Evolutionary conservation across 1,284 basidiomycete genomes (phyloP), one percentile per base, ranked within the genome.

Genomic region (Leccinum huronense): DNA sequence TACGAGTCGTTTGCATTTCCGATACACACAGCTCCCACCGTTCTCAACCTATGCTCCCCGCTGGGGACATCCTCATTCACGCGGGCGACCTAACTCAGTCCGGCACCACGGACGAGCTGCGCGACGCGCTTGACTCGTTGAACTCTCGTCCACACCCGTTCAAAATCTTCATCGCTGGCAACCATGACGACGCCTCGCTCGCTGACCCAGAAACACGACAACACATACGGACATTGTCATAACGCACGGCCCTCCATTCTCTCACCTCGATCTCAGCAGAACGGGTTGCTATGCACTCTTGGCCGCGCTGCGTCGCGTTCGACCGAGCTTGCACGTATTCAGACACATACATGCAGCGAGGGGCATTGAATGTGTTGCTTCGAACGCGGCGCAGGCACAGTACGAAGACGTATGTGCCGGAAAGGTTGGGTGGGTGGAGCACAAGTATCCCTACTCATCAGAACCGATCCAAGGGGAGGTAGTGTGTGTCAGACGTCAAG

Each of bases 281-380:
- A 45, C 65, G 13, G 80, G 79, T 0, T 81, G 79, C 62, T 59
- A 65, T 1, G 72, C 71, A 5, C 73, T 81, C 7, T 69, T 79
- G 33, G 40, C 62, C 2, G 73, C 69, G 3, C 57, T 80, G 1
- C 77, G 78, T 77, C 66, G 67, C 11, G 65, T 77, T 6, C 72
- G 73, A 42, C 81, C 80, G 9, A 64, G 63, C 31, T 60, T 80
- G 33, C 78, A 79, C 65, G 75, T 81, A 8, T 81, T 78, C 63
- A 80, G 81, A 7, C 80, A 82, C 61, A 76, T 80, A 54, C 81
- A 83, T 63, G 75, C 69, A 33, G 78, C 68, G 8, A 71, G 77
- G 27, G 80, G 79, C 27, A 56, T 69, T n/a, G 71, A 78, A 59
- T 33, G 16, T 30, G 63, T 79, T 8, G 36, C 34, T 34, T 82